These are phyloP conservation scores for Sicyos baderoa DNA, from an alignment of 306 rosid species.

Conservation along the genomic window DNA sequence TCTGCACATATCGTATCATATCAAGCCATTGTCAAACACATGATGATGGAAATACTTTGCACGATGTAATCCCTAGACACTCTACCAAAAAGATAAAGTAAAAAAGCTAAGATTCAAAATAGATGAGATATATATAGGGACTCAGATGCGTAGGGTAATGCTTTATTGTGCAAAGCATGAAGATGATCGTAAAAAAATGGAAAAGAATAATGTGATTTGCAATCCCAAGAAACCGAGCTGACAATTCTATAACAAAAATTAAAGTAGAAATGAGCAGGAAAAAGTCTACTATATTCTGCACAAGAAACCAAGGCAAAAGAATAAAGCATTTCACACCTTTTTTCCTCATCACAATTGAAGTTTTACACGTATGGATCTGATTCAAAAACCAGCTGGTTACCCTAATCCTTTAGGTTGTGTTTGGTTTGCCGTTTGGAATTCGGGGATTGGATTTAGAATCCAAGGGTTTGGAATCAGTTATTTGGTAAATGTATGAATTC, in stretches of 20 bases:
- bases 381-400: background rate
- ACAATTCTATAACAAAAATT: constrained; percentile 7
- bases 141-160: constrained; percentile 11
- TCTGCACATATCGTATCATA: constrained; percentile 5
- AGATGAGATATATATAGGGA: constrained; percentile 8
- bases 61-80: constrained; percentile 16
- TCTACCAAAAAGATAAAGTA: constrained; percentile 17
- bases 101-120: constrained; percentile 15
- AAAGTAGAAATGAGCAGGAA: constrained; percentile 10
- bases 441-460: too few relatives aligned
- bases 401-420: background rate
- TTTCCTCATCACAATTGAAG: constrained; percentile 7
- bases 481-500: too few relatives aligned
- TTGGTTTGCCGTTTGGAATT: too few relatives aligned
- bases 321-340: constrained; percentile 16
- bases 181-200: background rate
- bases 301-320: background rate
- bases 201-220: constrained; percentile 3
- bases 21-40: constrained; percentile 10
- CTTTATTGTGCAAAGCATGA: constrained; percentile 17
- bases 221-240: constrained; percentile 15
- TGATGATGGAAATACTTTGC: constrained; percentile 17
- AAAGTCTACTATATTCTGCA: constrained; percentile 16
- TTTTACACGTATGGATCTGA: background rate
- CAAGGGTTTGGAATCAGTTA: too few relatives aligned